Base-by-base conservation (phyloP, 768 basidiomycete species). In the Suillus hirtellus region DNA sequence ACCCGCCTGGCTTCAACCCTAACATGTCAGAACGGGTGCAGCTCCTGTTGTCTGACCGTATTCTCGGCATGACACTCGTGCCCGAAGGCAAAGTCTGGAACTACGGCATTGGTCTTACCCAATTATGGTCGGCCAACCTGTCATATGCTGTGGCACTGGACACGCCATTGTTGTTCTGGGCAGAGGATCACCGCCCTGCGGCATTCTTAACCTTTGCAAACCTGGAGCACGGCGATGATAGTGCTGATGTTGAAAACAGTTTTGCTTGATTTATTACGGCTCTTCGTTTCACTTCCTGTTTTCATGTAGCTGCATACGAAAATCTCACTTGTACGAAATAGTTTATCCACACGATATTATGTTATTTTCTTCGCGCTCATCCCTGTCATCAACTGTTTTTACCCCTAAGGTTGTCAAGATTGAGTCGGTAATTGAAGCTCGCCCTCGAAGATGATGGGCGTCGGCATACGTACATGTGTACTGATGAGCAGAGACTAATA, bases 11-110 rank as follows among this genome's bases (percentile, higher is more conserved):
- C 47, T 99, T 96, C 81, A 99, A 96, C 76, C 93, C 95, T n/a
- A 93, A 92, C 68, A 98, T 98, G 96, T 96, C 95, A 1, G 96
- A 96, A 74, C 89, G 95, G 27, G 95, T 97, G 27, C 92, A 94
- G 75, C 82, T 99, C 38, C 81, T 99, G 63, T 80, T 99, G 27
- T 98, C 96, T 19, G 97, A 99, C 72, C 91, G 96, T 66, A 89
- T 99, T 67, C 84, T 99, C 17, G 97, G 96, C 27, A 95, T 96
- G 88, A 96, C 95, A 0, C 80, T 99, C 9, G 94, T 96, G 19
- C 95, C 93, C 1, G 95, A 92, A 75, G 97, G 96, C 67, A 88
- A 88, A 61, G 88, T 97, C 40, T 99, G 97, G 97, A 97, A 97
- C 76, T 98, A 97, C 71, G 94, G 95, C 40, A 89, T 96, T 62